Percentiles rank a stretch among this genome's conserved stretches.
Evolutionary conservation across 2,329 filamentous ascomycete genomes (phyloP).

Genomic region (Cladosporium colombiae): DNA sequence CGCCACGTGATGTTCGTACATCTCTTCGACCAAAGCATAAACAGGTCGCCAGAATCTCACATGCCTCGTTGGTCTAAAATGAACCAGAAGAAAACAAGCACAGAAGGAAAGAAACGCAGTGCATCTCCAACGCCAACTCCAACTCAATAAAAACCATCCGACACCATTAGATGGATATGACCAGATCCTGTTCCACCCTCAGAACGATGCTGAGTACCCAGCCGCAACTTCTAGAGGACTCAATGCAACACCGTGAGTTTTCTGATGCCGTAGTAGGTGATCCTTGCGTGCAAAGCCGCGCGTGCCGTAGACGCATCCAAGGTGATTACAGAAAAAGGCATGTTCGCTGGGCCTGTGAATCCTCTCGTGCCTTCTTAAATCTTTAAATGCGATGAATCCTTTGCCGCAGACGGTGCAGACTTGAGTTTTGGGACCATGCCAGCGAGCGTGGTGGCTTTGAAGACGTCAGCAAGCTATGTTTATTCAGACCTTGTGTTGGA

Average conservation of each 20-base stretch:
- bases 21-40: not conserved
- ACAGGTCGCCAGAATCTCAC: not conserved
- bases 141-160: not conserved
- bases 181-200: not conserved
- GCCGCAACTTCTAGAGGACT: not conserved
- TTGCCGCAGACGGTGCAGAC: conserved; percentile 1
- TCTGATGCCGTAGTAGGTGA: conserved; percentile 10
- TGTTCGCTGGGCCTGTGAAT: not conserved
- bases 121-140: not conserved
- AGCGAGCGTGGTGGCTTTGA: conserved; percentile 14
- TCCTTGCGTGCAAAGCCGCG: conserved; percentile 9
- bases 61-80: not conserved
- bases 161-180: not conserved
- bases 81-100: not conserved
- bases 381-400: conserved; percentile 11
- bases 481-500: not conserved
- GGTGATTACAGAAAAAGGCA: not conserved
- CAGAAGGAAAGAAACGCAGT: not conserved
- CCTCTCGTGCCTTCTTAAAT: conserved; percentile 7
- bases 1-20: not conserved
- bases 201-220: not conserved
- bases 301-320: not conserved
- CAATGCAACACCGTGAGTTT: not conserved
- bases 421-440: conserved; percentile 1
- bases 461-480: not conserved